Base-by-base conservation (phyloP, 1,139 yeast genomes). In the Scheffersomyces illinoinensis region DNA sequence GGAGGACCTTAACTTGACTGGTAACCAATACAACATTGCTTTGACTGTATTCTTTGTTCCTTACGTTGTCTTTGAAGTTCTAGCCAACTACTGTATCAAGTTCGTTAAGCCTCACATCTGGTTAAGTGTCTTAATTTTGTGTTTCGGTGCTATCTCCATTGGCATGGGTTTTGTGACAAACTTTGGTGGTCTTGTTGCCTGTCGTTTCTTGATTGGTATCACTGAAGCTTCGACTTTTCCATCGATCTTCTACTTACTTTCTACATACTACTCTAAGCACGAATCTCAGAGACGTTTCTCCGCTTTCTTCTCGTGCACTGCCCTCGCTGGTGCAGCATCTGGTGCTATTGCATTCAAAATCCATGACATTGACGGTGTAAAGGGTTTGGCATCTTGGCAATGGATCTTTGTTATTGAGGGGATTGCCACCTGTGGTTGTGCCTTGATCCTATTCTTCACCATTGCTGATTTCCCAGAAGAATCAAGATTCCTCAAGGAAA, bases 321-420 rank as follows among this genome's bases (percentile, higher is more conserved):
- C 80, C 50, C 73, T 78, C 57, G 76, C 81, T 12, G 82, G 82
- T 64, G 82, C 79, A 43, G 81, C 68, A 5, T 70, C 76, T 5
- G 81, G 82, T 53, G 79, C 81, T 12, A 77, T 79, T 64, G 83
- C 83, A 1, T 79, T 75, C 57, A 75, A 73, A 58, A 77, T 80
- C 55, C 64, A 76, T 57, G 82, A 76, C 50, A 70, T 80, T 61
- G 74, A 78, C 60, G 78, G 79, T 7, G 70, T 59, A 6, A 73
- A 70, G 54, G 83, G 82, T 4, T 65, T 82, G 49, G 66, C 71
- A 19, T 78, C 89, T n/a, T 89, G 93, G 95, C 81, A 86, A 71
- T 89, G 91, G 90, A 79, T 90, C 60, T 90, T 86, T 71, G 83
- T 89, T 62, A 82, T 90, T 62, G 95, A 90, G 70, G 95, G 95